Evolutionary conservation across 2,329 filamentous ascomycete species (phyloP).

Genomic region (Fusarium xylarioides): DNA sequence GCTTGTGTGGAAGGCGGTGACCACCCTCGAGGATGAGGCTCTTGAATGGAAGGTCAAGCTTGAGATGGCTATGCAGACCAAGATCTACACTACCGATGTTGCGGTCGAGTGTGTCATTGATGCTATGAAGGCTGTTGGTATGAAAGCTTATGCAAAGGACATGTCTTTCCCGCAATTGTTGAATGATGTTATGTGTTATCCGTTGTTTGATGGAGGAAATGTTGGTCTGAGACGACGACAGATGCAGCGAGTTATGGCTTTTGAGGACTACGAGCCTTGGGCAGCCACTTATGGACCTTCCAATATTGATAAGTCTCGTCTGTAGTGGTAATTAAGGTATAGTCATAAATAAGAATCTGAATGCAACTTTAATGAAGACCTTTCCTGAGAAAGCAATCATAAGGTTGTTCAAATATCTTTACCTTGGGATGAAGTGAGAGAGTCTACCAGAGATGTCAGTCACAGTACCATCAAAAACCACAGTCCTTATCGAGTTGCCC

Average conservation of each 20-base stretch:
- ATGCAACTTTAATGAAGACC: neutral
- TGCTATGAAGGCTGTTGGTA: slow-evolving; percentile 3
- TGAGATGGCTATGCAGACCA: neutral
- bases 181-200: slow-evolving; percentile 6
- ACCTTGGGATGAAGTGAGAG: neutral
- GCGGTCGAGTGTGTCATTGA: neutral
- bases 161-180: neutral
- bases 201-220: slow-evolving; percentile 11
- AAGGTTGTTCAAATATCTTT: neutral
- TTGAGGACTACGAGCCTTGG: neutral
- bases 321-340: neutral
- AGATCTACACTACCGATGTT: slow-evolving; percentile 4
- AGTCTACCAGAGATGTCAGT: neutral
- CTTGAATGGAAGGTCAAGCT: neutral
- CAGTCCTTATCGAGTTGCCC: neutral
- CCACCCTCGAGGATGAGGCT: neutral
- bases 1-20: neutral
- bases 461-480: neutral
- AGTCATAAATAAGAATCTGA: neutral
- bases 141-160: neutral
- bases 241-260: neutral
- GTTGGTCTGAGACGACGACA: neutral
- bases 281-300: neutral
- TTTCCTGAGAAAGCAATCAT: neutral
- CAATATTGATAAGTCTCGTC: neutral